These are phyloP conservation scores for Nidularia sp. DNA, from an alignment of 768 basidiomycete genomes.

Conservation along the genomic window DNA sequence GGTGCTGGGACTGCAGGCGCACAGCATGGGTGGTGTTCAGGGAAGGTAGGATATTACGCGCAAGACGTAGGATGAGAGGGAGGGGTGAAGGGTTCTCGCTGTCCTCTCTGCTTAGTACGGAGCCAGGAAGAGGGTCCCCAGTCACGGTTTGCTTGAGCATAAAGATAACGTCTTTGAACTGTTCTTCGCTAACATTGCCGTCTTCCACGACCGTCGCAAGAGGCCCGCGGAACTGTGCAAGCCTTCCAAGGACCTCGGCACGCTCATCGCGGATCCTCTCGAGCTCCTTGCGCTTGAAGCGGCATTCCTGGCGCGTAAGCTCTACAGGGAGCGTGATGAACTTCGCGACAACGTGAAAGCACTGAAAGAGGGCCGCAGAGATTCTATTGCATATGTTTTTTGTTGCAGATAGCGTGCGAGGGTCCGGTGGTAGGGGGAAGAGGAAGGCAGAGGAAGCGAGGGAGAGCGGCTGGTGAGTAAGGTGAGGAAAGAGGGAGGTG, in stretches of 20 bases:
- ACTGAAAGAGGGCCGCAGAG: neutral
- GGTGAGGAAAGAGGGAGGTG: slow-evolving; percentile 65
- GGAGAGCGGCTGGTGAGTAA: slow-evolving; percentile 25
- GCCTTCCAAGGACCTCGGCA: slow-evolving; percentile 61
- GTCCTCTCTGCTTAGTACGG: no score
- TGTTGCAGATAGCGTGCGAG: slow-evolving; percentile 4
- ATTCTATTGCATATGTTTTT: neutral
- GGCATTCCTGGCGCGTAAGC: slow-evolving; percentile 66
- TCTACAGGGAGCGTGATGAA: slow-evolving; percentile 48
- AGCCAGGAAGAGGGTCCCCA: no score
- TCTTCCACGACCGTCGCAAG: slow-evolving; percentile 29
- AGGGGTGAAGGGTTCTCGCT: neutral
- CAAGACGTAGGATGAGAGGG: slow-evolving; percentile 16
- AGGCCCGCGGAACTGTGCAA: slow-evolving; percentile 49
- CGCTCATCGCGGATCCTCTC: slow-evolving; percentile 63
- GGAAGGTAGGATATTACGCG: slow-evolving; percentile 18
- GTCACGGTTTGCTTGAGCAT: neutral
- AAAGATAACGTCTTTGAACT: neutral
- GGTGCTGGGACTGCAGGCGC: slow-evolving; percentile 25
- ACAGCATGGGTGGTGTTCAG: slow-evolving; percentile 20
- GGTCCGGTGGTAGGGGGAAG: slow-evolving; percentile 4
- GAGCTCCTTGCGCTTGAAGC: slow-evolving; percentile 51
- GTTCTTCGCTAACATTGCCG: slow-evolving; percentile 8
- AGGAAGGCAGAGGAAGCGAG: slow-evolving; percentile 8
- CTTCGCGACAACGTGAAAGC: neutral